Evolutionary conservation across 2,329 filamentous ascomycete species (phyloP), one percentile per base, ranked within the genome.

Genomic region (Diplodia corticola): DNA sequence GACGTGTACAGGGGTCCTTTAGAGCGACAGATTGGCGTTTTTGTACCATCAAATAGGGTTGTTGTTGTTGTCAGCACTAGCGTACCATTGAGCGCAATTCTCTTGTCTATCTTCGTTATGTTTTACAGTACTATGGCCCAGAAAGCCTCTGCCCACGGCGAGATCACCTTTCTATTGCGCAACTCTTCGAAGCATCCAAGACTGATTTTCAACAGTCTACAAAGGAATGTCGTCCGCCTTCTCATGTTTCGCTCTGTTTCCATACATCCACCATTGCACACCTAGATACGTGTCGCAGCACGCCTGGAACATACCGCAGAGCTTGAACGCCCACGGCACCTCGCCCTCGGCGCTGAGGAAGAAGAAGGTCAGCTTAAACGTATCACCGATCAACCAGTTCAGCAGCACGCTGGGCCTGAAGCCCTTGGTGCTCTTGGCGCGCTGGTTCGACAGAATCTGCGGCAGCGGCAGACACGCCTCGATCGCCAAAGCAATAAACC

Each of bases 381-480:
- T 83, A 77, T 96, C 91, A 68, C 91, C 91, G 2, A 89, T 80
- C 63, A 96, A 81, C 91, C 91, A 96, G 76, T 89, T 92, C 30
- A 83, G 85, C 67, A 95, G 80, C 4, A 96, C 88, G 6, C 89
- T 92, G 12, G 92, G 74, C 17, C 91, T 85, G 78, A 96, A 92
- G 5, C 91, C 91, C 76, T 88, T 89, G 81, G 89, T 92, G 1
- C 90, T 92, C 67, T 85, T 83, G 4, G 86, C 84, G 37, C 85
- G 84, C 69, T 85, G 82, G 75, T 95, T 95, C 50, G 90, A 81
- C 57, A 91, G 74, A 33, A 95, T 88, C 78, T 96, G 91, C 0
- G 91, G 91, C 12, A 95, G 82, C 3, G 91, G 91, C 28, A 96
- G 85, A n/a, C 87, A 91, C 7, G 91, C 91, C 78, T 96, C 91